These are phyloP conservation scores for Ophiostoma sp. DNA, from an alignment of 2,329 filamentous ascomycete genomes.

Conservation along the genomic window DNA sequence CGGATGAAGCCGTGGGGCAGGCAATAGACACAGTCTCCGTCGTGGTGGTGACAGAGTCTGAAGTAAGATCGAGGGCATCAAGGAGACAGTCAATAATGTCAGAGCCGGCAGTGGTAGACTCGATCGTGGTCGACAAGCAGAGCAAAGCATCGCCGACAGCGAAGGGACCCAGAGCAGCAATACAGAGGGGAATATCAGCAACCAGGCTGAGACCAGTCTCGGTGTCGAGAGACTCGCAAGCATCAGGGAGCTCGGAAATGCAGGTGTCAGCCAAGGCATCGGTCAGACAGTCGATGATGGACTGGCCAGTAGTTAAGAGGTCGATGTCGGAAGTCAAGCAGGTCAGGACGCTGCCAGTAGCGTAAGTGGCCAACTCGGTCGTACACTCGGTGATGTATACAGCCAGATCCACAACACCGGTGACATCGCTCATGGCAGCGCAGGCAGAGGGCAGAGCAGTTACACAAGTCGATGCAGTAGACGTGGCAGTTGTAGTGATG, in stretches of 20 bases:
- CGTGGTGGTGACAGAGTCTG: neutral
- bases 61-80: constrained; percentile 1
- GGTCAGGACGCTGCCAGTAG: neutral
- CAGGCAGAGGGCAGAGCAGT: constrained; percentile 20
- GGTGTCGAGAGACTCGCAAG: constrained; percentile 18
- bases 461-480: constrained; percentile 18
- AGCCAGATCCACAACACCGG: neutral
- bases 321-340: constrained; percentile 16
- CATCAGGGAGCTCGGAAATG: constrained; percentile 17
- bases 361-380: constrained; percentile 11
- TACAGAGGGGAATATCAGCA: constrained; percentile 18
- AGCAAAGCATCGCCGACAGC: constrained; percentile 17
- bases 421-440: neutral
- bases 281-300: constrained; percentile 15
- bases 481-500: constrained; percentile 8
- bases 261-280: constrained; percentile 16
- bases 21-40: neutral
- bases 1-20: constrained; percentile 20
- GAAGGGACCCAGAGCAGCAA: constrained; percentile 25
- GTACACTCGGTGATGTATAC: neutral
- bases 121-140: constrained; percentile 22
- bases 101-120: neutral
- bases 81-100: constrained; percentile 24
- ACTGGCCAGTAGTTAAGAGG: neutral
- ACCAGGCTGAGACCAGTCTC: constrained; percentile 15